Evolutionary conservation across 805 yeast genomes (phyloP).

Genomic region (Wickerhamiella azyma): DNA sequence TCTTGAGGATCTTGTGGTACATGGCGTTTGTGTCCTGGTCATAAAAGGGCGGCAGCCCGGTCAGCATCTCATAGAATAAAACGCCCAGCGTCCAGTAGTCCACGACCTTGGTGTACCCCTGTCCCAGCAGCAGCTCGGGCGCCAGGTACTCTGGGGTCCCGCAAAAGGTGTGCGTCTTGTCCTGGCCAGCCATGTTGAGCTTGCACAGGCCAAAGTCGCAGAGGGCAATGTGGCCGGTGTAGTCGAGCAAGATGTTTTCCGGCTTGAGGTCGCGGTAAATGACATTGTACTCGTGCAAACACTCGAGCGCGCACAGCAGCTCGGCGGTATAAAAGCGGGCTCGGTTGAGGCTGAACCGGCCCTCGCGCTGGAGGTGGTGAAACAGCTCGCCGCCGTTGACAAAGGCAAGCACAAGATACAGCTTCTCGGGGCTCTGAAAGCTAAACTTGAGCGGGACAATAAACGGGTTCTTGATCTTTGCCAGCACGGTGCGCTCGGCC

Average conservation of each 20-base stretch:
- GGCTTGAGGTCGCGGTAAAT: constrained; percentile 89
- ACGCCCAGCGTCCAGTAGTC: constrained; percentile 99
- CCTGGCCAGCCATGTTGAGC: constrained; percentile 81
- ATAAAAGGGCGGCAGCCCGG: constrained; percentile 94
- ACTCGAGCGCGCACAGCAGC: constrained; percentile 81
- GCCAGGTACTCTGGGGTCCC: constrained; percentile 98
- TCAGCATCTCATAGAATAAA: constrained; percentile 84
- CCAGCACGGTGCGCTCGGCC: constrained; percentile 90
- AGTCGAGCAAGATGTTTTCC: constrained; percentile 84
- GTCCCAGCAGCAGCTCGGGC: constrained; percentile 81
- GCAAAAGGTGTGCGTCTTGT: constrained; percentile 81
- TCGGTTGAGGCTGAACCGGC: constrained; percentile 76
- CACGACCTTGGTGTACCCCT: constrained; percentile 88
- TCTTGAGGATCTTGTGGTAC: constrained; percentile 87
- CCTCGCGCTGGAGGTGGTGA: constrained; percentile 83
- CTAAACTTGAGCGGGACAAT: constrained; percentile 93
- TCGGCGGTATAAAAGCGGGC: constrained; percentile 92
- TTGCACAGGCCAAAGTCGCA: constrained; percentile 97
- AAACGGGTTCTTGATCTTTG: constrained; percentile 86
- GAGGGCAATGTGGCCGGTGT: constrained; percentile 93
- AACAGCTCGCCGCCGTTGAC: constrained; percentile 96
- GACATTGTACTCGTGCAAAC: constrained; percentile 79
- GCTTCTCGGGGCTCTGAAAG: constrained; percentile 92
- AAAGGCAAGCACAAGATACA: constrained; percentile 79
- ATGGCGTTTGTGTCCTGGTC: constrained; percentile 86